Evolutionary conservation across 2,329 filamentous ascomycete genomes (phyloP), one percentile per base, ranked within the genome.

Genomic region (Pseudonectria foliicola): DNA sequence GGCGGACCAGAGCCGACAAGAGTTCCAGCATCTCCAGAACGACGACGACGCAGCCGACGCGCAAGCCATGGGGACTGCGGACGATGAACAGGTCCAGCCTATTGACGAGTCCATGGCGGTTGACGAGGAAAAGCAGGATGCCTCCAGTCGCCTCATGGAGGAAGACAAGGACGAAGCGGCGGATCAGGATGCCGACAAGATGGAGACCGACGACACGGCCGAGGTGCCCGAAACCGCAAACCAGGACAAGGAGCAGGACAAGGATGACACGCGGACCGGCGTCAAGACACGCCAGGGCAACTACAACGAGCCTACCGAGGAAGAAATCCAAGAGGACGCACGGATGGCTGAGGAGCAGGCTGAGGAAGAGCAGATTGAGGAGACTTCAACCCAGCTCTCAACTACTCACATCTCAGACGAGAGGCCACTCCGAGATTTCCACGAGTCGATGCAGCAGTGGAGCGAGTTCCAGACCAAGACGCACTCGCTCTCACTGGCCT

Each of bases 21-120:
- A 95, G 54, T 95, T 95, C 54, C 88, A 96, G 63, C 92, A 99
- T 61, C 68, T 96, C 4, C 82, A 83, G 41, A 80, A 95, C 46
- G 86, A 95, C 40, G 75, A 92, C 21, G 76, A 80, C 18, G 73
- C 81, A 35, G 77, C 83, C n/a, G 89, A 95, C 37, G 80, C 87
- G 2, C 92, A 98, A 62, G 92, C 92, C 11, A 74, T 98, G 53
- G 93, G 92, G 24, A 82, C 85, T 26, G 86, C 90, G 5, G 84
- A 78, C 10, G 83, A 94, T 43, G 90, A 98, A 16, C 85, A 95
- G 57, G 84, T 84, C 3, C 81, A 80, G 47, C 81, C 85, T 6
- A 73, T 98, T 36, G 86, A 96, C 52, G 85, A 95, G 48, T 78
- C 84, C 31, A 92, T 93, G 77, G 89, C 85, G 2, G 77, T 95